These are phyloP conservation scores for Salix exigua DNA, from an alignment of 345 rosid genomes.

Conservation along the genomic window DNA sequence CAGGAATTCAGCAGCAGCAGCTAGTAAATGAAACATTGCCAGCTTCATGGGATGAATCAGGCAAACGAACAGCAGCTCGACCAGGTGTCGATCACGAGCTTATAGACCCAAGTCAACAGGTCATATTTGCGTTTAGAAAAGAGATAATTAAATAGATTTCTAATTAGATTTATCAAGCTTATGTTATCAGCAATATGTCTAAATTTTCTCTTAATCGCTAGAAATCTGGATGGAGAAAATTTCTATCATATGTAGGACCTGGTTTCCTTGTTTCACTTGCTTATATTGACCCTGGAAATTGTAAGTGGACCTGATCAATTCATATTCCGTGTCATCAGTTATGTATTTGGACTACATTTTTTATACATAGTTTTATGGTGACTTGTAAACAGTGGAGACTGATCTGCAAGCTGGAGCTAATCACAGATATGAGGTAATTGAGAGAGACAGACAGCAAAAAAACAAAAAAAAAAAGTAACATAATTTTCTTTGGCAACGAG, in stretches of 20 bases:
- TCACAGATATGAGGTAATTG: slow-evolving; percentile 47
- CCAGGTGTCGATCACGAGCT: neutral
- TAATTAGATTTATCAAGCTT: neutral
- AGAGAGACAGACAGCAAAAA: neutral
- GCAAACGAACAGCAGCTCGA: slow-evolving; percentile 39
- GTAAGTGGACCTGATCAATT: slow-evolving; percentile 17
- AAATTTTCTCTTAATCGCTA: slow-evolving; percentile 4
- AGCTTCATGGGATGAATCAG: slow-evolving; percentile 15
- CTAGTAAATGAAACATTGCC: slow-evolving; percentile 4
- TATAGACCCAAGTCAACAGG: slow-evolving; percentile 9
- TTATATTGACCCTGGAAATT: slow-evolving; percentile 64
- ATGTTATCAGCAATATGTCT: neutral
- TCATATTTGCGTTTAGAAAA: neutral
- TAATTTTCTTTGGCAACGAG: neutral
- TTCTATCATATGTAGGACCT: slow-evolving; percentile 51
- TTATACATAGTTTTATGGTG: neutral
- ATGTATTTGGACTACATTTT: neutral
- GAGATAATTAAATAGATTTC: neutral
- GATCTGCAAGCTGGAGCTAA: slow-evolving; percentile 71
- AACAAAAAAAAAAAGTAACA: neutral
- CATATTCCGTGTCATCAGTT: too few species aligned
- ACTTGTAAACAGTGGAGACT: slow-evolving; percentile 50
- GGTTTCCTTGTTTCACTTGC: slow-evolving; percentile 62
- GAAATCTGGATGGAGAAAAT: slow-evolving; percentile 59
- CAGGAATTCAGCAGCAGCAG: slow-evolving; percentile 15